Conservation (phyloP, 805 yeast species). For the Candida patagonica region DNA sequence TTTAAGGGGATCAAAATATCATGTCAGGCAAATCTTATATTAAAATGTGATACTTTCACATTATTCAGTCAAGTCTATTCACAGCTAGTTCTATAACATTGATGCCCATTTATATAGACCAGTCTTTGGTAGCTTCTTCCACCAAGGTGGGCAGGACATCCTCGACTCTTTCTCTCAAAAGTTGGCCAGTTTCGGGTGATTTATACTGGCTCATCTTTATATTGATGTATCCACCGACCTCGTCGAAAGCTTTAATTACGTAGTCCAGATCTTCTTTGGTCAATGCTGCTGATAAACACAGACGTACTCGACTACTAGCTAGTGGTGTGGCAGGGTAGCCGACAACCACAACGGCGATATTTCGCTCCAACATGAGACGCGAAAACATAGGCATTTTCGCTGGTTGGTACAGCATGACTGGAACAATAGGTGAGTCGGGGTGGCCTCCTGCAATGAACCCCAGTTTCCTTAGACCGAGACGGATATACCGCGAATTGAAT, state of each 20-base stretch:
- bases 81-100: too few relatives aligned
- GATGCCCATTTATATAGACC: too few relatives aligned
- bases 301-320: slow-evolving; percentile 79
- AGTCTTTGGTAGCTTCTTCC: slow-evolving; percentile 45
- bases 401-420: slow-evolving; percentile 78
- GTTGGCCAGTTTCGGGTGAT: slow-evolving; percentile 14
- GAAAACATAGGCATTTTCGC: slow-evolving; percentile 91
- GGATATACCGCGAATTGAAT: slow-evolving; percentile 86
- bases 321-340: slow-evolving; percentile 98
- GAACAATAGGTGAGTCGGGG: slow-evolving; percentile 95
- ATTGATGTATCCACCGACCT: slow-evolving; percentile 66
- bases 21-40: too few relatives aligned
- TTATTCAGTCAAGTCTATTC: too few relatives aligned
- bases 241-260: slow-evolving; percentile 58
- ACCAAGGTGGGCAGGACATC: slow-evolving; percentile 67
- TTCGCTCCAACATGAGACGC: slow-evolving; percentile 65
- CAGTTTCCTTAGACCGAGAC: slow-evolving; percentile 80
- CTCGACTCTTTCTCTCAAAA: slow-evolving; percentile 54
- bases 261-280: slow-evolving; percentile 91
- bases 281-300: slow-evolving; percentile 85
- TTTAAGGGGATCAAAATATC: too few relatives aligned
- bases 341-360: slow-evolving; percentile 90
- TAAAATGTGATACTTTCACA: too few relatives aligned
- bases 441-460: slow-evolving; percentile 94
- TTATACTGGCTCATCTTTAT: slow-evolving; percentile 39